Evolutionary conservation across 1,284 basidiomycete species (phyloP).

Genomic region (Cutaneotrichosporon spelunceum): DNA sequence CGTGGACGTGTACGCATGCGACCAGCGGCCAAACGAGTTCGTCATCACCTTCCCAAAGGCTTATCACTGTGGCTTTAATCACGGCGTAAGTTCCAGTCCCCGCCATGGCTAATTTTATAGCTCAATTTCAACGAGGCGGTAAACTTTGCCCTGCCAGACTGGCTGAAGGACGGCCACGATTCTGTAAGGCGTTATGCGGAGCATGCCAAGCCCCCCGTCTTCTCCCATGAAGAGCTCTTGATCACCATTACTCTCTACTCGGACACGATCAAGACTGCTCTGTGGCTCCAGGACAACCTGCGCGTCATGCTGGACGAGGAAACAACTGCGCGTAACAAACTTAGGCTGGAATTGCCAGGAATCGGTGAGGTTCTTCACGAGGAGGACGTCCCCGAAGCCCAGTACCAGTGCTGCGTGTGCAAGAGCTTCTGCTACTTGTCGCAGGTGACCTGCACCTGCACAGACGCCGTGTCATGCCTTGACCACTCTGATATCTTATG

Average conservation of each 20-base stretch:
- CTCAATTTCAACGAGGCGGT: conserved; percentile 99
- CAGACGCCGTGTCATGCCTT: conserved; percentile 72
- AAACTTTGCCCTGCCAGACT: conserved; percentile 96
- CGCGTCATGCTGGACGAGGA: conserved; percentile 88
- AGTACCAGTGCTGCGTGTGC: conserved; percentile 92
- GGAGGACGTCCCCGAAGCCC: conserved; percentile 80
- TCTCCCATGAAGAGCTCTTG: conserved; percentile 95
- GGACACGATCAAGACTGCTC: conserved; percentile 83
- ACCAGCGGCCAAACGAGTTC: conserved; percentile 96
- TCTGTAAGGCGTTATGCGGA: conserved; percentile 85
- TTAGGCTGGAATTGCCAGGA: conserved; percentile 55
- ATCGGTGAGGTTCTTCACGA: conserved; percentile 70
- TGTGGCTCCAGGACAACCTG: conserved; percentile 81
- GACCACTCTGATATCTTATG: conserved; percentile 79
- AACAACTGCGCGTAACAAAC: conserved; percentile 61
- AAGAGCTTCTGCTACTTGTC: conserved; percentile 94
- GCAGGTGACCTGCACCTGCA: conserved; percentile 78
- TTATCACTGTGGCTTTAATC: conserved; percentile 98
- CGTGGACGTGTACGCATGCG: conserved; percentile 90
- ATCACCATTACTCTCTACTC: conserved; percentile 93
- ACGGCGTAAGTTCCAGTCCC: conserved; percentile 61
- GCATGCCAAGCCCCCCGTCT: conserved; percentile 89
- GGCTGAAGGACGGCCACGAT: conserved; percentile 80
- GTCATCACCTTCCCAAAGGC: conserved; percentile 97
- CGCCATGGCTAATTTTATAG: conserved; percentile 51